Percentiles rank a stretch among this genome's conserved stretches.
These are phyloP conservation scores for Hsuehochloa calcarea DNA, from an alignment of 176 grass and related monocot genomes.

Conservation along the genomic window DNA sequence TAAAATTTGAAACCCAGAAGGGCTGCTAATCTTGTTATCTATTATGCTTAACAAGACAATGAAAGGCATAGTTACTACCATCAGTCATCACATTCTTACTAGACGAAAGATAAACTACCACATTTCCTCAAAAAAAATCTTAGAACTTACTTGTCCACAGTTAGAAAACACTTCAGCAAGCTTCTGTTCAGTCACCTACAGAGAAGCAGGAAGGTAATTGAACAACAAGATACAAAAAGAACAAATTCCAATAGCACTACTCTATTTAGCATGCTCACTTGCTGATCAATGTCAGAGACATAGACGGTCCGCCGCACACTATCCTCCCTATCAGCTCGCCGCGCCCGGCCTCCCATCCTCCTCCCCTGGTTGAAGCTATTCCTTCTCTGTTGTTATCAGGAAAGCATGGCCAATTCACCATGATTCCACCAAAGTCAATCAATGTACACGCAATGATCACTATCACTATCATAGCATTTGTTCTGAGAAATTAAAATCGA, in stretches of 20 bases:
- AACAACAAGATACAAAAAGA: slow-evolving; percentile 22
- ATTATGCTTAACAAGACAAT: not conserved
- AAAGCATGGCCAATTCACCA: slow-evolving; percentile 20
- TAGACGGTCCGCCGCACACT: slow-evolving; percentile 81
- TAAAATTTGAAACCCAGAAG: not conserved
- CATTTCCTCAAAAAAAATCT: slow-evolving; percentile 23
- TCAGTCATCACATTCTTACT: not conserved
- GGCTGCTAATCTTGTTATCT: not conserved
- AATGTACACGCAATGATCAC: not conserved
- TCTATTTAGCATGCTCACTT: slow-evolving; percentile 47
- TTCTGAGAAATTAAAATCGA: not conserved
- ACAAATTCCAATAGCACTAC: not conserved
- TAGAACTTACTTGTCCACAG: slow-evolving; percentile 77
- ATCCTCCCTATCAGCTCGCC: slow-evolving; percentile 62
- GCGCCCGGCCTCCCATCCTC: slow-evolving; percentile 41
- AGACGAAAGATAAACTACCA: not conserved
- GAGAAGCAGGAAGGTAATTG: slow-evolving; percentile 22
- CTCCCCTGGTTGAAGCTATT: slow-evolving; percentile 60
- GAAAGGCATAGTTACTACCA: not conserved
- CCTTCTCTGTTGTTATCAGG: slow-evolving; percentile 49
- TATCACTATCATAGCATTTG: not conserved
- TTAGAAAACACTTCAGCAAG: slow-evolving; percentile 88
- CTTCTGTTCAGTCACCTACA: slow-evolving; percentile 95
- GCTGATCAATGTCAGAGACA: slow-evolving; percentile 94
- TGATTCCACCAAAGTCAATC: slow-evolving; percentile 24